Base-by-base conservation (phyloP, 495 filamentous ascomycete species). In the Podospora comata region DNA sequence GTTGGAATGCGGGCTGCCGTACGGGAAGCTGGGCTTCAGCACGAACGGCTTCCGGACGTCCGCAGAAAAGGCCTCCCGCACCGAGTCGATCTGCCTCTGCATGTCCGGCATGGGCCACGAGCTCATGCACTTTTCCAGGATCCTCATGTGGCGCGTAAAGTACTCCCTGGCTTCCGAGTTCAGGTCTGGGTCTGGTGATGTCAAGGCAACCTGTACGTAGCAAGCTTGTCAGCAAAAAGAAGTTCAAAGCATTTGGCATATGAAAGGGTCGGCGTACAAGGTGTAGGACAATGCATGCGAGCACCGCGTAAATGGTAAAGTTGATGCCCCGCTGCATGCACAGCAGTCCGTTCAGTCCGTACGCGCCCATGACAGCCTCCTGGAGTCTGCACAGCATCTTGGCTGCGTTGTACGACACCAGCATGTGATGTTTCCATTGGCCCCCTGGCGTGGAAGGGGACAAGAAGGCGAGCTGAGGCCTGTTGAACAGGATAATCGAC, bases 301-400 rank as follows among this genome's bases (percentile, higher is more conserved):
- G 82, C 30, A 97, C 85, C 56, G 88, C 88, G 74, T 99, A 99
- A 23, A 99, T 96, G 23, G 93, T 92, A 76, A 97, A 97, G 80
- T 93, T 97, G 73, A 97, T 92, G 48, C 95, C 95, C 69, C 95
- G 85, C 75, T 93, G 89, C 95, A 99, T 98, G 82, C 90, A 96
- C 67, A 94, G 84, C 2, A 98, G 82, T 1, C 95, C 96, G 59
- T 86, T 84, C 59, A 97, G 79, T 1, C 93, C 92, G 76, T 90
- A 96, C 1, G 86, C 84, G 64, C 89, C 82, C 60, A 96, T 73
- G 67, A 98, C 88, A 13, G 88, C 90, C 80, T 98, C 95, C 75
- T 97, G 92, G n/a, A 98, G 78, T 68, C 92, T 87, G 80, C 95
- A 97, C 27, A 99, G 86, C 69, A 84, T 87, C 79, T 96, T 96